phyloP scores from a whole-genome alignment of 169 alveolate species.

The Plasmodium vivax region DNA sequence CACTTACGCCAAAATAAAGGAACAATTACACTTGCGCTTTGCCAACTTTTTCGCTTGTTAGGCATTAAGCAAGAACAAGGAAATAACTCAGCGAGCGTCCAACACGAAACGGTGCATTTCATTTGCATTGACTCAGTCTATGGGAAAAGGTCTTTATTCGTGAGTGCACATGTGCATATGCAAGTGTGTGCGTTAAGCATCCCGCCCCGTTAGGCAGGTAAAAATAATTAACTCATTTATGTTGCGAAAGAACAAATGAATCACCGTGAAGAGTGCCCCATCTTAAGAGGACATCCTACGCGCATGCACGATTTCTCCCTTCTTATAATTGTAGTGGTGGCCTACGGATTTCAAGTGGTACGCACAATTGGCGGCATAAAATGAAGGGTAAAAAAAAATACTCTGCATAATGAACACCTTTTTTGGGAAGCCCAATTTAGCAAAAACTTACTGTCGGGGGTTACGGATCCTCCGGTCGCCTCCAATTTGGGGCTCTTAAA shows the following conservation, averaged over 20 bases:
- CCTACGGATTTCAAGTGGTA: background rate
- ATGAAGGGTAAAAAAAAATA: background rate
- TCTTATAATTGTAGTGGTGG: constrained; percentile 37
- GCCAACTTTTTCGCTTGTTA: background rate
- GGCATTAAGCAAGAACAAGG: background rate
- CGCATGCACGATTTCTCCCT: constrained; percentile 54
- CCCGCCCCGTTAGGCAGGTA: background rate
- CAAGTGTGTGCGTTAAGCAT: background rate
- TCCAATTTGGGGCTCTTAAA: background rate
- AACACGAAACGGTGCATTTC: background rate
- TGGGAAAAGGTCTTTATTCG: background rate
- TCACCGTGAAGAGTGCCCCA: background rate
- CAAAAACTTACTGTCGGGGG: constrained; percentile 34
- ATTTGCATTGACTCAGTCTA: background rate
- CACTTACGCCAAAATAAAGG: background rate
- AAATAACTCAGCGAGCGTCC: background rate
- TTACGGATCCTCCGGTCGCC: constrained; percentile 30
- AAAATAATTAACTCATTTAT: background rate
- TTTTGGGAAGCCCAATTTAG: background rate
- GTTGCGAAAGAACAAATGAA: background rate
- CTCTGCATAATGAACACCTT: background rate
- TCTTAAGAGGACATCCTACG: background rate
- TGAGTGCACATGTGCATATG: background rate
- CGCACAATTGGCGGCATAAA: background rate
- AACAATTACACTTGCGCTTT: background rate